These are phyloP conservation scores for Phytophthora meadii DNA, from an alignment of 352 stramenopile genomes.

Conservation along the genomic window DNA sequence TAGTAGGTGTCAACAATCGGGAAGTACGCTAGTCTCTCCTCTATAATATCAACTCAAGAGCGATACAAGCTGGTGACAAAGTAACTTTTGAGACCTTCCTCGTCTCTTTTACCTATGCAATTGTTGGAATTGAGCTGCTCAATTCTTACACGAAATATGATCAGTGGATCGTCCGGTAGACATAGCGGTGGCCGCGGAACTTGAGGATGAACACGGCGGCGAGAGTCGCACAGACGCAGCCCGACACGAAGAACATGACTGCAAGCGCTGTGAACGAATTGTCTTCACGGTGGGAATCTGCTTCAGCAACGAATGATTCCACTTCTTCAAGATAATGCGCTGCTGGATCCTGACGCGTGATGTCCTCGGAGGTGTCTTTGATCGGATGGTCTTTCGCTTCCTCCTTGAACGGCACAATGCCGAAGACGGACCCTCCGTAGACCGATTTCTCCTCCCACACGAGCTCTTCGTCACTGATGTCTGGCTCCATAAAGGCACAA, in stretches of 20 bases:
- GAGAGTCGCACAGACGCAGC: slow-evolving; percentile 56
- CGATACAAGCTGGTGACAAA: slow-evolving; percentile 3
- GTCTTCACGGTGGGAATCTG: slow-evolving; percentile 9
- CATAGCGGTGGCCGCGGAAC: slow-evolving; percentile 57
- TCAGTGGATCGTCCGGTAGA: slow-evolving; percentile 70
- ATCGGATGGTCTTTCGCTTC: slow-evolving; percentile 87
- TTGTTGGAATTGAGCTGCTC: background rate
- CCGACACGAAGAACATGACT: slow-evolving; percentile 65
- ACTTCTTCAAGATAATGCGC: slow-evolving; percentile 23
- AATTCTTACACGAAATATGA: background rate
- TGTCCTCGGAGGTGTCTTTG: slow-evolving; percentile 83
- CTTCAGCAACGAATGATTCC: slow-evolving; percentile 17
- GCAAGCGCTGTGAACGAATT: slow-evolving; percentile 41
- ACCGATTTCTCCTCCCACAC: slow-evolving; percentile 81
- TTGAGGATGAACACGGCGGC: slow-evolving; percentile 51
- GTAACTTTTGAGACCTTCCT: background rate
- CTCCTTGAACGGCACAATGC: slow-evolving; percentile 77
- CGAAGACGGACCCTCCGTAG: slow-evolving; percentile 83
- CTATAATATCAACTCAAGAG: too few species aligned
- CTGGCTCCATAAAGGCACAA: slow-evolving; percentile 89
- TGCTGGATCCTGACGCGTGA: slow-evolving; percentile 58
- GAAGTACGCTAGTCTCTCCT: too few species aligned
- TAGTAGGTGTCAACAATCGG: too few species aligned
- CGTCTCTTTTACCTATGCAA: background rate
- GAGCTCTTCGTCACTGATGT: slow-evolving; percentile 82